Evolutionary conservation across 78 protist genomes (phyloP).

Genomic region (Dictyostelium intermedium): DNA sequence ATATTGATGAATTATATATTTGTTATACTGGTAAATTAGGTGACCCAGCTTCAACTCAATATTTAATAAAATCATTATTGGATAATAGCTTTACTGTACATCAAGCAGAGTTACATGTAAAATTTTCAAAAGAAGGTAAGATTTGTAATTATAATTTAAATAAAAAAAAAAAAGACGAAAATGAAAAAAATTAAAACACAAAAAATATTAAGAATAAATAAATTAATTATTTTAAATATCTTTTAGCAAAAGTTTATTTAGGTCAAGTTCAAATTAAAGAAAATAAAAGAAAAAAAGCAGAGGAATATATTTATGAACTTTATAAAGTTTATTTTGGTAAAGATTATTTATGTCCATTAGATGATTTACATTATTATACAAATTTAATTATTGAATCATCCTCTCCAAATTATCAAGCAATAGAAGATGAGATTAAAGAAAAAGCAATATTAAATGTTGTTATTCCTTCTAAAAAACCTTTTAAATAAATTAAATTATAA

Average conservation of each 20-base stretch:
- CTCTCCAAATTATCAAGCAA: slow-evolving; percentile 29
- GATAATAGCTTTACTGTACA: slow-evolving; percentile 33
- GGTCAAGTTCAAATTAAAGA: slow-evolving; percentile 2
- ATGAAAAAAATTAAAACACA: too few relatives aligned
- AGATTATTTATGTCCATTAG: slow-evolving; percentile 35
- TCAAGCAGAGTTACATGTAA: slow-evolving; percentile 81
- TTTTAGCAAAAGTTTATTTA: slow-evolving; percentile 23
- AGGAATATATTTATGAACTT: slow-evolving; percentile 62
- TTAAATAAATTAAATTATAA: background rate
- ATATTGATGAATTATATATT: slow-evolving; percentile 41
- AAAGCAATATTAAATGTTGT: slow-evolving; percentile 55
- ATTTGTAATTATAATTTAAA: background rate
- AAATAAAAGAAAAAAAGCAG: slow-evolving; percentile 54
- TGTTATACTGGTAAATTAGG: slow-evolving; percentile 69
- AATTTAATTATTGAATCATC: slow-evolving; percentile 36
- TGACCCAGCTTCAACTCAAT: slow-evolving; percentile 77
- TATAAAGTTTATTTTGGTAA: slow-evolving; percentile 59
- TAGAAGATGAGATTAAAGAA: slow-evolving; percentile 65
- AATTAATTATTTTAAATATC: background rate
- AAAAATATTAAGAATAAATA: background rate
- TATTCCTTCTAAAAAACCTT: slow-evolving; percentile 45
- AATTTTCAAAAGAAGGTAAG: slow-evolving; percentile 64
- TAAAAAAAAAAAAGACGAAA: too few relatives aligned
- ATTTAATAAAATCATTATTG: slow-evolving; percentile 27
- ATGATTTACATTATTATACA: slow-evolving; percentile 35